phyloP scores from a whole-genome alignment of 1,284 basidiomycete species.

The Tausonia pullulans region DNA sequence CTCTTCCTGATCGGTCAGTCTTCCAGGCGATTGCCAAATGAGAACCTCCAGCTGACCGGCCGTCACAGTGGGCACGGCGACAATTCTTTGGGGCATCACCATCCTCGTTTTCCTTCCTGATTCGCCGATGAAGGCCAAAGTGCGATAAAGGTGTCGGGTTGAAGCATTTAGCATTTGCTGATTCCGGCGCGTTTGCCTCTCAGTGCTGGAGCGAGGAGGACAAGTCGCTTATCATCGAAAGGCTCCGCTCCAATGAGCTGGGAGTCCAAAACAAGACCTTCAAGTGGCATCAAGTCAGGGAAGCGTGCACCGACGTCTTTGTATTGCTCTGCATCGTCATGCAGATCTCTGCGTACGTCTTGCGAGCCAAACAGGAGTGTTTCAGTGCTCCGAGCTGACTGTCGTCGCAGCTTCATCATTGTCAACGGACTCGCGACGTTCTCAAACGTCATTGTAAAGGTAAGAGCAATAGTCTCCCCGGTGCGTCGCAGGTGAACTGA shows the following conservation, averaged over 20 bases:
- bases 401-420: slow-evolving; percentile 20
- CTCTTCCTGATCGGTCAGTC: slow-evolving; percentile 16
- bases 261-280: slow-evolving; percentile 21
- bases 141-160: not conserved
- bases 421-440: slow-evolving; percentile 23
- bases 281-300: slow-evolving; percentile 19
- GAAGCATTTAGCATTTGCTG: not conserved
- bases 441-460: slow-evolving; percentile 23
- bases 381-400: slow-evolving; percentile 18
- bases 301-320: slow-evolving; percentile 18
- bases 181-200: not conserved
- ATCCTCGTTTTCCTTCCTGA: slow-evolving; percentile 27
- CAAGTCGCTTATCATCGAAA: slow-evolving; percentile 23
- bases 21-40: too few relatives aligned
- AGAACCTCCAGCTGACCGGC: not conserved
- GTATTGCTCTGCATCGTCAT: slow-evolving; percentile 17
- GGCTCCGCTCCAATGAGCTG: slow-evolving; percentile 20
- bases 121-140: slow-evolving; percentile 24
- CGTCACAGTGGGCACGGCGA: slow-evolving; percentile 19
- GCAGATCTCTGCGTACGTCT: slow-evolving; percentile 17
- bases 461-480: too few relatives aligned
- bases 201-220: slow-evolving; percentile 22
- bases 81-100: slow-evolving; percentile 16
- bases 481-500: too few relatives aligned
- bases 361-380: slow-evolving; percentile 2